Percentiles rank a stretch among this genome's conserved stretches.
Conservation (phyloP, 257 asterid genomes). For the Ocimum tenuiflorum region DNA sequence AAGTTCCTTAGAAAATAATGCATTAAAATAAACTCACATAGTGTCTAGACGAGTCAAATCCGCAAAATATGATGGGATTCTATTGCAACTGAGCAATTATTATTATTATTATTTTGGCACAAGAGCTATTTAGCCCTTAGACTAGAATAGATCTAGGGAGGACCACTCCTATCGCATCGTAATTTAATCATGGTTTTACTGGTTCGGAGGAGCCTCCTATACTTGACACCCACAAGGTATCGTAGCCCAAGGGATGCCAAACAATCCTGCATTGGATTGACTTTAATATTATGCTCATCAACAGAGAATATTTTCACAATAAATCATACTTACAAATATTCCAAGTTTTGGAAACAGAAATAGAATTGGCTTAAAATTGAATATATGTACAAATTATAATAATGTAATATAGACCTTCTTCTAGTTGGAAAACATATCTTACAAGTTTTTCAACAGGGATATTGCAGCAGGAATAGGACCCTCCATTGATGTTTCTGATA, state of each 20-base stretch:
- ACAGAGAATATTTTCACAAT: background rate
- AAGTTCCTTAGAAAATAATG: background rate
- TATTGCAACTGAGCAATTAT: conserved; percentile 70
- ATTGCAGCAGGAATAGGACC: conserved; percentile 65
- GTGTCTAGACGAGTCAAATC: conserved; percentile 17
- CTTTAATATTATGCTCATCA: conserved; percentile 2
- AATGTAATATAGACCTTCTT: no score
- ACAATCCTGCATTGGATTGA: conserved; percentile 49
- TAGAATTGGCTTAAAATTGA: background rate
- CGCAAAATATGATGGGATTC: conserved; percentile 50
- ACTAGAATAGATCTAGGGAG: no score
- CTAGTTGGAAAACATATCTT: conserved; percentile 25
- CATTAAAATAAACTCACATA: conserved; percentile 44
- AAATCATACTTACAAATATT: conserved; percentile 43
- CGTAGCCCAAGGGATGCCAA: no score
- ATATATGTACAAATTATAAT: background rate
- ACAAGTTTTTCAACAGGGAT: conserved; percentile 43
- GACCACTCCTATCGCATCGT: no score
- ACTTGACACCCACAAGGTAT: no score
- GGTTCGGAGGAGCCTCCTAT: no score
- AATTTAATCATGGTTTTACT: no score
- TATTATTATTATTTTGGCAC: no score
- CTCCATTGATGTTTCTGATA: conserved; percentile 56
- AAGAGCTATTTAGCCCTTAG: no score
- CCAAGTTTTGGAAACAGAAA: conserved; percentile 21